These are phyloP conservation scores for Alternaria tenuissima DNA, from an alignment of 2,329 filamentous ascomycete genomes.

Conservation along the genomic window DNA sequence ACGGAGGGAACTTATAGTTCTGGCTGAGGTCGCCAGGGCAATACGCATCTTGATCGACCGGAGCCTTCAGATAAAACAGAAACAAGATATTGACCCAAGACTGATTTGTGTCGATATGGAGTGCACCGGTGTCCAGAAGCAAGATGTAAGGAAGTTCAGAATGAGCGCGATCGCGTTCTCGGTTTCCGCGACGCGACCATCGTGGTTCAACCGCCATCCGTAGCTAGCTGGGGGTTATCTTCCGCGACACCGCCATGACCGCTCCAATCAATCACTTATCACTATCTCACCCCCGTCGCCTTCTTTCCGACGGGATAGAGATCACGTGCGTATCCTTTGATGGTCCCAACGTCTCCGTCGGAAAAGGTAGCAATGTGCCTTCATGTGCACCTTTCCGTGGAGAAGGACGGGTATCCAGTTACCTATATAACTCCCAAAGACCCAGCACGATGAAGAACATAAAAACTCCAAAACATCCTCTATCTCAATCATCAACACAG, in stretches of 20 bases:
- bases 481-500: neutral
- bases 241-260: neutral
- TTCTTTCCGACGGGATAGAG: conserved; percentile 4
- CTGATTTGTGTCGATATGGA: neutral
- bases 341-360: conserved; percentile 6
- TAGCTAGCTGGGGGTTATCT: neutral
- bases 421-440: neutral
- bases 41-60: neutral
- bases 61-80: neutral
- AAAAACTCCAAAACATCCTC: neutral
- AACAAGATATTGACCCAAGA: neutral
- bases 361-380: conserved; percentile 4
- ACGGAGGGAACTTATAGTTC: neutral
- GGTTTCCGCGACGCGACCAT: neutral
- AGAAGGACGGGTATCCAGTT: neutral
- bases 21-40: neutral
- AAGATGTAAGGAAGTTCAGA: neutral
- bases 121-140: neutral
- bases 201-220: neutral
- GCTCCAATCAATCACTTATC: neutral
- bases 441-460: neutral
- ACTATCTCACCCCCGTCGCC: neutral
- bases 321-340: neutral
- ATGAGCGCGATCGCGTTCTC: neutral
- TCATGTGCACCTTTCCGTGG: neutral